Conservation (phyloP, 2,329 filamentous ascomycete species). For the Penicillium vulpinum region DNA sequence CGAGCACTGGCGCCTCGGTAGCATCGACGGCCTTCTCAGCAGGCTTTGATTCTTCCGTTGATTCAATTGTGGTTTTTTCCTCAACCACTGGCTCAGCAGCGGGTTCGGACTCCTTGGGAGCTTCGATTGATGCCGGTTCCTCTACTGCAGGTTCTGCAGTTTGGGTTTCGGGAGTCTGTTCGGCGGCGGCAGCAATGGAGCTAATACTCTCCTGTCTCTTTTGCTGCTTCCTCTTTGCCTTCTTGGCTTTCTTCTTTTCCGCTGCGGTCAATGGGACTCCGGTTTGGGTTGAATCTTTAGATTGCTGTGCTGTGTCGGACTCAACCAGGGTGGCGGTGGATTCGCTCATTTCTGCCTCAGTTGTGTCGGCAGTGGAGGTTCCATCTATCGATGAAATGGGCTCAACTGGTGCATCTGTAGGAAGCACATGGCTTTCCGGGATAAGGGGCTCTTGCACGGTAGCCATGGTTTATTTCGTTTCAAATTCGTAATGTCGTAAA, state of each 20-base stretch:
- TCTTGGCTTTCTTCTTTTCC: conserved; percentile 24
- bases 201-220: conserved; percentile 19
- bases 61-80: conserved; percentile 10
- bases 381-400: conserved; percentile 11
- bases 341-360: conserved; percentile 1
- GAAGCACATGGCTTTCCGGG: conserved; percentile 17
- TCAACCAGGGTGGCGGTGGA: conserved; percentile 4
- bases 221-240: conserved; percentile 25
- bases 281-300: conserved; percentile 1
- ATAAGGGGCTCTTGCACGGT: not conserved
- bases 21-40: not conserved
- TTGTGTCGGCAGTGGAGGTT: conserved; percentile 3
- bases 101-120: conserved; percentile 1
- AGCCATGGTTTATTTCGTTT: conserved; percentile 25
- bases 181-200: conserved; percentile 13
- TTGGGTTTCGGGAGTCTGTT: conserved; percentile 2
- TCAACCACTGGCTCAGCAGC: conserved; percentile 4
- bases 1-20: not conserved
- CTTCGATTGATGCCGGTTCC: conserved; percentile 8
- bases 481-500: conserved; percentile 25
- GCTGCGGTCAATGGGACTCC: conserved; percentile 17
- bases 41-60: conserved; percentile 15
- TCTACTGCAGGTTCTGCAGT: conserved; percentile 13
- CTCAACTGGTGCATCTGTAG: conserved; percentile 20
- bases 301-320: not conserved